Conservation (phyloP, 768 basidiomycete species). For the Pulveroboletus sp. region DNA sequence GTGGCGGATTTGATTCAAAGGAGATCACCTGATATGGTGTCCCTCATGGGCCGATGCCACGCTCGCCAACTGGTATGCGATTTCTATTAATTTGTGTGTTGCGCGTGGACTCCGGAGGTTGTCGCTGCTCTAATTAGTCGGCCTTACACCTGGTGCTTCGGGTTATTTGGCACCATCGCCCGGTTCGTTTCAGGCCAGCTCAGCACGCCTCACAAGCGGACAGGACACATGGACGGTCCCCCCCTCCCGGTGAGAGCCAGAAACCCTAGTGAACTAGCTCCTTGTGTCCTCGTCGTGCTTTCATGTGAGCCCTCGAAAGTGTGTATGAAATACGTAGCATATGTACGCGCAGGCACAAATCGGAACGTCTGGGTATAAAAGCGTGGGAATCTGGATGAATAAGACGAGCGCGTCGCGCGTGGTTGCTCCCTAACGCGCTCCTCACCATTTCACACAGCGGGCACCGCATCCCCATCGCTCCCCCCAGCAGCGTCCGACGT, state of each 20-base stretch:
- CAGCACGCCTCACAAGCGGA: background rate
- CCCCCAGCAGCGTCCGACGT: constrained; percentile 29
- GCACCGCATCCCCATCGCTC: constrained; percentile 32
- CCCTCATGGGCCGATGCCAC: constrained; percentile 13
- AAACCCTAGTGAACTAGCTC: background rate
- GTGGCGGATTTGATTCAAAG: constrained; percentile 22
- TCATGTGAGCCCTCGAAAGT: background rate
- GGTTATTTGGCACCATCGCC: constrained; percentile 4
- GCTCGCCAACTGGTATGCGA: constrained; percentile 4
- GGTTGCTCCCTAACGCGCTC: constrained; percentile 36
- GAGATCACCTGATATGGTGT: constrained; percentile 18
- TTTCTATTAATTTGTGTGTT: constrained; percentile 17
- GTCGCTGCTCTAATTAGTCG: constrained; percentile 23
- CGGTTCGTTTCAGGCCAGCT: constrained; percentile 13
- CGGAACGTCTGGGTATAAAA: constrained; percentile 22
- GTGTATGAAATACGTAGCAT: constrained; percentile 6
- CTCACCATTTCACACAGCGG: constrained; percentile 36
- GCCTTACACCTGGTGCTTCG: constrained; percentile 21
- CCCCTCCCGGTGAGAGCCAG: background rate
- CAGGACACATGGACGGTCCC: too few relatives aligned
- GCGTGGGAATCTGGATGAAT: constrained; percentile 34
- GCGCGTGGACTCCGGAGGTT: constrained; percentile 24
- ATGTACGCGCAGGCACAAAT: constrained; percentile 18
- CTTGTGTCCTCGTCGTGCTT: constrained; percentile 10
- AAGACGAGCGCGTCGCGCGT: constrained; percentile 36